A percentile compares a stretch with the other conserved stretches of the same genome.
phyloP scores from a whole-genome alignment of 2,329 filamentous ascomycete genomes.

The Diaporthe ampelina region DNA sequence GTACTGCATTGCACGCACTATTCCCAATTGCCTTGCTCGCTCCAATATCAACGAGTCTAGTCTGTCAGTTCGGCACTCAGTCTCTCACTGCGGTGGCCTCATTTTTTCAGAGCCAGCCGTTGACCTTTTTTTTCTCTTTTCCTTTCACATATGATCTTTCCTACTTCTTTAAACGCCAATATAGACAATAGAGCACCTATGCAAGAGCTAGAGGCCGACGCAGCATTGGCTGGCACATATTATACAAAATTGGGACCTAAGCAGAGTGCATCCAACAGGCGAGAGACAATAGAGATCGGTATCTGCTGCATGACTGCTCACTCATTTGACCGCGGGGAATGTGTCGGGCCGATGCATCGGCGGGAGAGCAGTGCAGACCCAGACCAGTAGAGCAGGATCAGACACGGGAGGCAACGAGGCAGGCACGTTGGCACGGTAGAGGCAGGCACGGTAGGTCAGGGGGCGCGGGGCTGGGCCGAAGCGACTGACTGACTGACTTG shows the following conservation, averaged over 20 bases:
- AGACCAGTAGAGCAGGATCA: constrained; percentile 11
- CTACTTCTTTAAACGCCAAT: background rate
- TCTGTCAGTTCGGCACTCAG: background rate
- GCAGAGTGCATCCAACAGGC: background rate
- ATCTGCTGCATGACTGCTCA: background rate
- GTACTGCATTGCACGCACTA: background rate
- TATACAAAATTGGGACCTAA: background rate
- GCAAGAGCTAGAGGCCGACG: background rate
- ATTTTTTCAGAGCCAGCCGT: background rate
- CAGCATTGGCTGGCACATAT: background rate
- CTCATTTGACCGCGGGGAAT: constrained; percentile 4
- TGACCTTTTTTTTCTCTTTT: background rate
- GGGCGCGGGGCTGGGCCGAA: constrained; percentile 16
- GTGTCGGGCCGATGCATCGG: constrained; percentile 33
- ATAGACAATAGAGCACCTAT: constrained; percentile 25
- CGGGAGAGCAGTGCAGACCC: background rate
- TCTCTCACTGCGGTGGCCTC: background rate
- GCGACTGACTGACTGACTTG: constrained; percentile 1
- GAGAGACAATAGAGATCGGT: background rate
- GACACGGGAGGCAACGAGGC: background rate
- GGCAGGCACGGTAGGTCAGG: constrained; percentile 7
- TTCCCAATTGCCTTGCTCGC: background rate
- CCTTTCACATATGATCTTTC: background rate
- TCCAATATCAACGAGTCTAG: background rate
- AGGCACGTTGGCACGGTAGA: background rate